These are phyloP conservation scores for Penicillium subrubescens DNA, from an alignment of 495 filamentous ascomycete species.

Conservation along the genomic window DNA sequence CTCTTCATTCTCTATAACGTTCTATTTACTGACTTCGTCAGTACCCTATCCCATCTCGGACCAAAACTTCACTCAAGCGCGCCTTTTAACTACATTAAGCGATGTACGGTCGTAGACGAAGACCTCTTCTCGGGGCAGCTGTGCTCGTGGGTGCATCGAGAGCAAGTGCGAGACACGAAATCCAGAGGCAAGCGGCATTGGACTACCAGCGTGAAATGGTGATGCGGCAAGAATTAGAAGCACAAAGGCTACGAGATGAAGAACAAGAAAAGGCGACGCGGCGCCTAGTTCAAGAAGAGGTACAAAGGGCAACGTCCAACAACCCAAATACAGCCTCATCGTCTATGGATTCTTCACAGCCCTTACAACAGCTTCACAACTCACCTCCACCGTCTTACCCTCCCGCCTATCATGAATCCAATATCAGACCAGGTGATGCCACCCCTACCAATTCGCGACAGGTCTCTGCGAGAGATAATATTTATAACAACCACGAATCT, in stretches of 20 bases:
- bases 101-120: background rate
- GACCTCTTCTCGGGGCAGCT: background rate
- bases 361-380: background rate
- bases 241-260: background rate
- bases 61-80: background rate
- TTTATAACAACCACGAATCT: background rate
- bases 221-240: background rate
- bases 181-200: background rate
- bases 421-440: background rate
- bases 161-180: background rate
- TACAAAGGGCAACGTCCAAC: background rate
- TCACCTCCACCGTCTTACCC: background rate
- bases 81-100: background rate
- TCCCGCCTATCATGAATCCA: background rate
- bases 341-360: background rate
- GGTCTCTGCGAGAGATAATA: background rate
- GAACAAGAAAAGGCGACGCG: background rate
- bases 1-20: background rate
- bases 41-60: background rate
- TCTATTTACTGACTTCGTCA: background rate
- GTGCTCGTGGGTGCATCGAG: background rate
- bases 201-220: background rate
- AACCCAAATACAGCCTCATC: background rate
- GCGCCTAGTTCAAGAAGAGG: background rate
- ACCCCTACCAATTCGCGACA: background rate